Evolutionary conservation across 2,329 filamentous ascomycete species (phyloP), one percentile per base, ranked within the genome.

Genomic region (Hirsutella thompsonii): DNA sequence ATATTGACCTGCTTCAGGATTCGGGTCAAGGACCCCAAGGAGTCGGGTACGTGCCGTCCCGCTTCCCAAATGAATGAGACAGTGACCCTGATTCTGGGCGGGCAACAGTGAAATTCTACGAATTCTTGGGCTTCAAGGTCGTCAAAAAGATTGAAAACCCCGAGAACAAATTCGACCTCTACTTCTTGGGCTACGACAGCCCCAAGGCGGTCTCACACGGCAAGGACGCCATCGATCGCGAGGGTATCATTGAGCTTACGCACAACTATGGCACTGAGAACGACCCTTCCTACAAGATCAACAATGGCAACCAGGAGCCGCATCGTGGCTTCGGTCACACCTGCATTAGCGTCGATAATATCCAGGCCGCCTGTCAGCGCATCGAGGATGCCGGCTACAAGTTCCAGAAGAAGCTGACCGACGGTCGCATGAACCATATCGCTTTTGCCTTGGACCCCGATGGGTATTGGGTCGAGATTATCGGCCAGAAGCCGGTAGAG

Each of bases 401-500:
- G 47, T 98, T 96, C 65, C 87, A 96, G 71, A 96, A 96, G 77
- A 93, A 86, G 65, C 69, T 96, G 43, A 78, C 78, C 0, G 90
- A 96, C 49, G 92, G 92, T 2, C 74, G 81, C 43, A 94, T 93
- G 85, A 74, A 73, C 54, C 65, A 84, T 55, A 94, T 96, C 54
- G 92, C 90, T 1, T 96, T 96, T 57, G 89, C 73, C 2, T 74
- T 94, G 41, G 88, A 94, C 52, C 88, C 88, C 0, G 86, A 94
- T 60, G 81, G 78, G 29, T 90, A 90, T 61, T 89, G 85, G 83
- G 81, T 92, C 3, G 85, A 92, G 62, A 70, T 93, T 36, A 77
- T 93, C 51, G 79, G 81, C 9, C 81, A 83, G 59, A 83, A 83
- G 54, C 65, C 61, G 54, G 35, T 87, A 5, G 80, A 87, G 47